A percentile compares a stretch with the other conserved stretches of the same genome.
Evolutionary conservation across 257 asterid genomes (phyloP).

Genomic region (Euphrasia confusa): DNA sequence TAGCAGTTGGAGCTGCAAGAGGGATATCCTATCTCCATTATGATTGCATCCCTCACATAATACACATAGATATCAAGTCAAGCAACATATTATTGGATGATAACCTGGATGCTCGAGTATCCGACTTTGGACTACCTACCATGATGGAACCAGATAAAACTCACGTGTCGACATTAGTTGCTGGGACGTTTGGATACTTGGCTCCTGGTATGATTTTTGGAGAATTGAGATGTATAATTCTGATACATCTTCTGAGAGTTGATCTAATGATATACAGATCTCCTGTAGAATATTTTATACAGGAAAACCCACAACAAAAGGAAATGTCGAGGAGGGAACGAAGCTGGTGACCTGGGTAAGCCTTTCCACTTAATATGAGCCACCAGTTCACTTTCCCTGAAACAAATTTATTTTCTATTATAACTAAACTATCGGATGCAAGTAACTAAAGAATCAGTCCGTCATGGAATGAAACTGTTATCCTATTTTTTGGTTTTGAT

Average conservation of each 20-base stretch:
- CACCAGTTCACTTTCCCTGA: not conserved
- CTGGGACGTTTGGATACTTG: constrained; percentile 88
- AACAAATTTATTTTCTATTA: no score
- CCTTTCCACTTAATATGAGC: not conserved
- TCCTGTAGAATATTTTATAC: constrained; percentile 73
- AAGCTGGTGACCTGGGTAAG: constrained; percentile 91
- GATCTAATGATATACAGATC: constrained; percentile 15
- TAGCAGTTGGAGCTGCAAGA: constrained; percentile 87
- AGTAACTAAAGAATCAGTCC: not conserved
- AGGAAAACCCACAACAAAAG: constrained; percentile 82
- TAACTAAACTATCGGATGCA: not conserved
- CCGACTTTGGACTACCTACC: constrained; percentile 89
- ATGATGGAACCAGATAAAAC: constrained; percentile 76
- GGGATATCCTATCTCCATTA: constrained; percentile 88
- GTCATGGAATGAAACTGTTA: no score
- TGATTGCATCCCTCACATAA: constrained; percentile 83
- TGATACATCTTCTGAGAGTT: constrained; percentile 3
- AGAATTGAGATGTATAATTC: not conserved
- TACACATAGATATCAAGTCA: constrained; percentile 82
- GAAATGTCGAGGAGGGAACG: constrained; percentile 95
- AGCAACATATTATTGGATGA: constrained; percentile 78
- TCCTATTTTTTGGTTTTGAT: not conserved
- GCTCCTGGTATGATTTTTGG: constrained; percentile 63
- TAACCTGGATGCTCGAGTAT: constrained; percentile 66
- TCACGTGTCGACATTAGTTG: constrained; percentile 86